Evolutionary conservation across 164 flowering plant species (phyloP).

Genomic region (Amborella trichopoda): DNA sequence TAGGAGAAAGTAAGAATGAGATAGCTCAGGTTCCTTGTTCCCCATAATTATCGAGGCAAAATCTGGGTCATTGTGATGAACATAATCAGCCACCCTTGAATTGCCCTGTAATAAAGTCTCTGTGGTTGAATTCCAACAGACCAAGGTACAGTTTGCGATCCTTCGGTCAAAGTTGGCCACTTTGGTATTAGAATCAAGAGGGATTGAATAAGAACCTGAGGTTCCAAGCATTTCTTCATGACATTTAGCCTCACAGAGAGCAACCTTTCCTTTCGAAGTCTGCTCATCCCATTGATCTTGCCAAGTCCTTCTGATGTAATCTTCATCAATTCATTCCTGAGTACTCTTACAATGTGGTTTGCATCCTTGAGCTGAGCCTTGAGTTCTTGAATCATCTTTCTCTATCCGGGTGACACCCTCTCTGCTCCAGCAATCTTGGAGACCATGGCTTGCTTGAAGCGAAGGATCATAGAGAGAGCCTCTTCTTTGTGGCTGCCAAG

Average conservation of each 20-base stretch:
- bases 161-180: too few relatives aligned
- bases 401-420: conserved; percentile 35
- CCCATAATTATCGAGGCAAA: conserved; percentile 47
- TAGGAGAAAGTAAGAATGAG: too few relatives aligned
- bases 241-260: conserved; percentile 10
- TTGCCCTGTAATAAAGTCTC: conserved; percentile 7
- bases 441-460: conserved; percentile 64
- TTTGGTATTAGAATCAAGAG: too few relatives aligned
- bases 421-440: conserved; percentile 55
- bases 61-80: conserved; percentile 27
- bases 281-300: conserved; percentile 17
- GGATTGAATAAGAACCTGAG: conserved; percentile 8
- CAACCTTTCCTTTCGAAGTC: conserved; percentile 3
- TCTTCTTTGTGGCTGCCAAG: conserved; percentile 49
- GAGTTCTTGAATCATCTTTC: conserved; percentile 61
- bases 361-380: conserved; percentile 86
- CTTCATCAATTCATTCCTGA: conserved; percentile 53
- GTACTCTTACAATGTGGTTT: conserved; percentile 60
- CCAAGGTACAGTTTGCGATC: too few relatives aligned
- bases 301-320: conserved; percentile 43
- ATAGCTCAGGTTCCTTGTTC: conserved; percentile 51
- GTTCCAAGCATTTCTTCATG: conserved; percentile 12
- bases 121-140: conserved; percentile 2
- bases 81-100: conserved; percentile 11
- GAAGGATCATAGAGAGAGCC: conserved; percentile 46